Base-by-base conservation (phyloP, 2,329 filamentous ascomycete genomes). In the Cyclaneusma minus region DNA sequence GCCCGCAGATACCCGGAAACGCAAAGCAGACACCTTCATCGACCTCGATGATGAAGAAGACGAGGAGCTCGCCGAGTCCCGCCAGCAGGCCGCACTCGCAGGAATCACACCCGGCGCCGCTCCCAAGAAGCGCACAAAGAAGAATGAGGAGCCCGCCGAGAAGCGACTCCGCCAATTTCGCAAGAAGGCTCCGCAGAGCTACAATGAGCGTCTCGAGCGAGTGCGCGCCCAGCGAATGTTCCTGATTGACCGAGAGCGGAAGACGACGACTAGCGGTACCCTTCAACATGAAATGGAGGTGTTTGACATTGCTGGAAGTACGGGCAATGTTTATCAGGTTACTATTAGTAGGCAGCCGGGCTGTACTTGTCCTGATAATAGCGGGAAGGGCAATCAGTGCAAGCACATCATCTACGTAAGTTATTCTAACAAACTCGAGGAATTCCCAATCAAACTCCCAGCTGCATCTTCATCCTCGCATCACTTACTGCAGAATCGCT, bases 301-400 rank as follows among this genome's bases (percentile, higher is more conserved):
- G 3, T 57, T 73, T 28, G 49, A 62, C 13, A 59, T 76, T 25
- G 65, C 67, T 16, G 71, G 71, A 11, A 57, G 60, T 4, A 73
- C 66, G 0, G 69, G 69, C 10, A 74, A 74, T 36, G 48, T 75
- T 11, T 75, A 77, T 46, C 61, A 53, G n/a, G 57, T 69, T 17
- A 54, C 46, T 7, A 62, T 77, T 28, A 45, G 49, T 30, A 60
- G 62, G 27, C 38, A 55, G 7, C 66, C 68, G 0, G 49, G 37
- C 5, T 73, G 68, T 45, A 55, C 55, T 29, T 73, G 68, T 41
- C 64, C 64, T 1, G 61, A 70, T 43, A 52, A 29, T 14, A 21
- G 51, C 6, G 33, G 24, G 17, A 64, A 64, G 30, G 62, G 67
- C 4, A 63, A 66, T 22, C 63, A 70, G 38, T 77, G 70, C 57